phyloP scores from a whole-genome alignment of 2,329 filamentous ascomycete species.

The Microdochium bolleyi region DNA sequence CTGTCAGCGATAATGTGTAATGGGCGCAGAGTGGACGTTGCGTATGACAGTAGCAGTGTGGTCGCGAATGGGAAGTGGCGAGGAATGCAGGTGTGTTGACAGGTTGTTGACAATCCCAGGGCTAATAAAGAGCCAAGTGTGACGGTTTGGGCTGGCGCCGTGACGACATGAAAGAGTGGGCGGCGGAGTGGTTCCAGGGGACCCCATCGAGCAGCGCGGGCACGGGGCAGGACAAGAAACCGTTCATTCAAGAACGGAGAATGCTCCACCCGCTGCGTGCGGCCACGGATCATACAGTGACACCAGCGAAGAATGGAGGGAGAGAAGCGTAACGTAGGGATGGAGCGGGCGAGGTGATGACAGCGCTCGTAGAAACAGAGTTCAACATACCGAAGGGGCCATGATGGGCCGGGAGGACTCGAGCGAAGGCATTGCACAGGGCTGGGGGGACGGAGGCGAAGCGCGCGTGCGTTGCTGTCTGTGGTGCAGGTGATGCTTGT shows the following conservation, averaged over 20 bases:
- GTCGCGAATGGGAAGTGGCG: neutral
- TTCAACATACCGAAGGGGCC: constrained; percentile 49
- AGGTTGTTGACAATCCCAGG: neutral
- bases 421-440: constrained; percentile 43
- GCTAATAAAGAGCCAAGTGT: neutral
- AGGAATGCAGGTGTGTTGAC: neutral
- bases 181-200: neutral
- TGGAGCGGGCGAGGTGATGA: constrained; percentile 1
- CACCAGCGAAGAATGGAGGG: no score
- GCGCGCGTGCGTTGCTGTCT: no score
- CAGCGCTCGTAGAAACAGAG: constrained; percentile 5
- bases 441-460: no score
- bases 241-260: no score
- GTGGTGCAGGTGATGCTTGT: no score
- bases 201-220: neutral
- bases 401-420: constrained; percentile 56
- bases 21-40: constrained; percentile 3
- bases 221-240: neutral
- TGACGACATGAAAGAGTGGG: neutral
- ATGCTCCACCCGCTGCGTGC: no score
- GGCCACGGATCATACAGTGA: neutral
- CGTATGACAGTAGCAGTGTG: constrained; percentile 5
- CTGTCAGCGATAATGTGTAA: neutral
- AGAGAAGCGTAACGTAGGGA: neutral
- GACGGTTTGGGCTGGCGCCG: neutral